Evolutionary conservation across 495 filamentous ascomycete species (phyloP).

Genomic region (Ascobolus immersus): DNA sequence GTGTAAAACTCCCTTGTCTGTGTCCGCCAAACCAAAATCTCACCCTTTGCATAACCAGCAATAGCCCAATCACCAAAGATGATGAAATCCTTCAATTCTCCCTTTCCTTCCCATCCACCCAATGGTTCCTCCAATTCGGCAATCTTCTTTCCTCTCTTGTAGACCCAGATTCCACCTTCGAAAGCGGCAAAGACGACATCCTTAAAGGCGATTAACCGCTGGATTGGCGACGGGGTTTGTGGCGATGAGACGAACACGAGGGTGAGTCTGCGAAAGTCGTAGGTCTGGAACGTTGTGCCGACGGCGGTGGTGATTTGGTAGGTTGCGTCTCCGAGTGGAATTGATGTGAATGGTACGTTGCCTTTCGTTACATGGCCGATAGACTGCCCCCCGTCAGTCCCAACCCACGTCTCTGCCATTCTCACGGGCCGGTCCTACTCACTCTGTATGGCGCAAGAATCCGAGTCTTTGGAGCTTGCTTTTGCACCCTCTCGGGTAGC

Average conservation of each 20-base stretch:
- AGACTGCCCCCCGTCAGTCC: slow-evolving; percentile 32
- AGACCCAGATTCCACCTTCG: slow-evolving; percentile 62
- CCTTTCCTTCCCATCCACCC: slow-evolving; percentile 4
- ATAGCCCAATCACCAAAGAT: slow-evolving; percentile 84
- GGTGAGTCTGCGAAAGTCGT: slow-evolving; percentile 68
- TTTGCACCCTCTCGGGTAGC: slow-evolving; percentile 2
- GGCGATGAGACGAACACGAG: slow-evolving; percentile 79
- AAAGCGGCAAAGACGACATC: slow-evolving; percentile 70
- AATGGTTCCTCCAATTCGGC: slow-evolving; percentile 40
- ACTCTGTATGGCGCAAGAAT: slow-evolving; percentile 85
- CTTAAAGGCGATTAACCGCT: slow-evolving; percentile 68
- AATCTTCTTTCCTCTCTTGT: slow-evolving; percentile 73
- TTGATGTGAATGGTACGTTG: slow-evolving; percentile 58
- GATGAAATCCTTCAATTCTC: slow-evolving; percentile 32
- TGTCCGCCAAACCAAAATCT: slow-evolving; percentile 69
- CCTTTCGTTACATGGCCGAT: slow-evolving; percentile 83
- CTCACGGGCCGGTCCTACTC: slow-evolving; percentile 23
- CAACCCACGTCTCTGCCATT: not conserved
- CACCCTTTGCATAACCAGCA: slow-evolving; percentile 42
- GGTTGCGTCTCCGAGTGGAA: slow-evolving; percentile 73
- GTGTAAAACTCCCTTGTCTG: slow-evolving; percentile 72
- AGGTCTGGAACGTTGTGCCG: slow-evolving; percentile 72
- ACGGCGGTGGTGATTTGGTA: slow-evolving; percentile 94
- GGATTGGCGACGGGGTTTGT: slow-evolving; percentile 62
- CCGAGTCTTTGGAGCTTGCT: slow-evolving; percentile 13